phyloP scores from a whole-genome alignment of 2,329 filamentous ascomycete genomes.

The Colletotrichum caudatum region DNA sequence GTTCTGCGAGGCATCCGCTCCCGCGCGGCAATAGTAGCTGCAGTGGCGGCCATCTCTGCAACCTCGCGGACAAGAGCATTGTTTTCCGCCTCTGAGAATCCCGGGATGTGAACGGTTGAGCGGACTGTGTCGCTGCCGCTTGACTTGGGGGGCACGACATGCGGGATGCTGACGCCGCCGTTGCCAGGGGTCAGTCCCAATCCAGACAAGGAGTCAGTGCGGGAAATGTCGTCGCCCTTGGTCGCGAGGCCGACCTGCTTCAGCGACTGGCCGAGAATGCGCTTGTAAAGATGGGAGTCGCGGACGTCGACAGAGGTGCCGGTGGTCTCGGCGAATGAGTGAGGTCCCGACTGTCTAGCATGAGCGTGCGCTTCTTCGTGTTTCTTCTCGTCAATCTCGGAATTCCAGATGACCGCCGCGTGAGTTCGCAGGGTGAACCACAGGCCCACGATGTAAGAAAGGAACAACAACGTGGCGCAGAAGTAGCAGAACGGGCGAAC shows the following conservation, averaged over 20 bases:
- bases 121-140: constrained; percentile 55
- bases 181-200: constrained; percentile 50
- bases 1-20: constrained; percentile 65
- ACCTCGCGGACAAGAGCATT: constrained; percentile 85
- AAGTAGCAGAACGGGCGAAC: constrained; percentile 95
- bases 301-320: constrained; percentile 74
- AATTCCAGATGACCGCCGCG: constrained; percentile 96
- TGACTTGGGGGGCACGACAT: constrained; percentile 81
- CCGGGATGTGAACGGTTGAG: constrained; percentile 68
- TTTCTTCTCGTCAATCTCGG: constrained; percentile 82
- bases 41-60: constrained; percentile 92
- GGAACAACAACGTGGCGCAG: constrained; percentile 84
- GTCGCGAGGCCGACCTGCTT: constrained; percentile 80
- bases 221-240: constrained; percentile 61
- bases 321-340: constrained; percentile 59
- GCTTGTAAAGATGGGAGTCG: constrained; percentile 90
- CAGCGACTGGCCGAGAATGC: constrained; percentile 90
- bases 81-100: constrained; percentile 86
- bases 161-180: constrained; percentile 66
- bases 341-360: constrained; percentile 51
- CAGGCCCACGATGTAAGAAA: constrained; percentile 92
- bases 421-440: constrained; percentile 97
- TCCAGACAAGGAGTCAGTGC: constrained; percentile 53
- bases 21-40: constrained; percentile 85
- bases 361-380: constrained; percentile 62